A percentile compares a stretch with the other conserved stretches of the same genome.
phyloP scores from a whole-genome alignment of 768 basidiomycete genomes.

The Boletus rex-veris region DNA sequence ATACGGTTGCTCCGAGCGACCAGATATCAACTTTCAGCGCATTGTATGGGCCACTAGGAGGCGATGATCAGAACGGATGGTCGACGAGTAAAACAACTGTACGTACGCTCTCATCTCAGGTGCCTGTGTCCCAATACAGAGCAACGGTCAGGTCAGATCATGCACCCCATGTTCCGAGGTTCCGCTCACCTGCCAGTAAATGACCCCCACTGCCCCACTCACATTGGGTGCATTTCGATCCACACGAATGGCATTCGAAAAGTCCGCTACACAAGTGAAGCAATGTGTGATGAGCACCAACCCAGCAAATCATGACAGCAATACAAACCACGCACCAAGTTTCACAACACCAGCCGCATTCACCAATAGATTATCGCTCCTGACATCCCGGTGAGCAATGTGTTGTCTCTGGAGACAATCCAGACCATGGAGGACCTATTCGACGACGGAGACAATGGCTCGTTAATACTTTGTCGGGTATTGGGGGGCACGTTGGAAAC shows the following conservation, averaged over 20 bases:
- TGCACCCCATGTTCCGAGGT: neutral
- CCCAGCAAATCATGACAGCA: neutral
- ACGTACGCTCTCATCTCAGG: conserved; percentile 74
- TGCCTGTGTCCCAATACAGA: conserved; percentile 37
- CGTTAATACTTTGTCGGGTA: neutral
- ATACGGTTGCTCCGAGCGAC: conserved; percentile 80
- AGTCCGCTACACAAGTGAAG: conserved; percentile 55
- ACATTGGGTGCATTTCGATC: conserved; percentile 46
- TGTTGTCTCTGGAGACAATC: conserved; percentile 59
- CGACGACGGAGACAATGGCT: neutral
- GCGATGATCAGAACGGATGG: conserved; percentile 7
- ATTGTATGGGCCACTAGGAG: conserved; percentile 60
- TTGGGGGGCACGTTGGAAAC: neutral
- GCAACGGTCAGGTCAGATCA: neutral
- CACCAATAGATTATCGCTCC: conserved; percentile 78
- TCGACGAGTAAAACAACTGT: no score
- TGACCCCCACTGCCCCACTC: conserved; percentile 62
- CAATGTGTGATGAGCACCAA: neutral
- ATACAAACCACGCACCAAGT: conserved; percentile 50
- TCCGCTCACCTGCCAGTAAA: conserved; percentile 70
- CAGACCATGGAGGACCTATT: conserved; percentile 61
- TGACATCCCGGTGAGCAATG: conserved; percentile 80
- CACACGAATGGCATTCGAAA: conserved; percentile 70
- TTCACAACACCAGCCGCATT: conserved; percentile 70
- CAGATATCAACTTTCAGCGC: conserved; percentile 74